A percentile compares a stretch with the other conserved stretches of the same genome.
Evolutionary conservation across 768 basidiomycete genomes (phyloP).

Genomic region (Plicaturopsis crispa): DNA sequence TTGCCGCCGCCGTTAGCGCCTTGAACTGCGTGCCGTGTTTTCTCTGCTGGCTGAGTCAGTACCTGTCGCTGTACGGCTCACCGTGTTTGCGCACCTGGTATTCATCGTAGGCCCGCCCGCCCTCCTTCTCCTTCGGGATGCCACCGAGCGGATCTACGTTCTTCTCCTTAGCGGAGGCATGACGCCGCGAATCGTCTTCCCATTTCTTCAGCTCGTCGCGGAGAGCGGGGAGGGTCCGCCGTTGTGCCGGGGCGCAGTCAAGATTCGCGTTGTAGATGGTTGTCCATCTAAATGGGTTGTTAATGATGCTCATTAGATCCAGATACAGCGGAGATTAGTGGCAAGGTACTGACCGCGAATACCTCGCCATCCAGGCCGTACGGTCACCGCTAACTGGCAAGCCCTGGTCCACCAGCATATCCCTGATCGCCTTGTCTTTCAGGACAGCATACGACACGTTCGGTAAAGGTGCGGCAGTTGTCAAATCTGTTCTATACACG

Average conservation of each 20-base stretch:
- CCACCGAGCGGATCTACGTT: conserved; percentile 25
- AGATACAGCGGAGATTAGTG: conserved; percentile 1
- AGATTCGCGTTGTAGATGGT: conserved; percentile 66
- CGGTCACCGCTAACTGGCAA: conserved; percentile 48
- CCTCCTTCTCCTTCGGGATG: conserved; percentile 28
- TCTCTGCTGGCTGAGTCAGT: conserved; percentile 13
- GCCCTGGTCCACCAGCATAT: conserved; percentile 43
- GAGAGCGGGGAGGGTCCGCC: conserved; percentile 40
- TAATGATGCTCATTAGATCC: neutral
- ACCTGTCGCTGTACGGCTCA: too few species aligned
- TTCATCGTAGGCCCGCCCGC: conserved; percentile 25
- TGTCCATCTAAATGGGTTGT: conserved; percentile 43
- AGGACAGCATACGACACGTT: conserved; percentile 59
- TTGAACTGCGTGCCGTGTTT: conserved; percentile 23
- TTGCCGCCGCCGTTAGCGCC: conserved; percentile 25
- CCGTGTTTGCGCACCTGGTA: too few species aligned
- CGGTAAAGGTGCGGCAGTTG: conserved; percentile 39
- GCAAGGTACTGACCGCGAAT: conserved; percentile 40
- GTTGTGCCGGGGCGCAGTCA: conserved; percentile 39
- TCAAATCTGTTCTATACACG: conserved; percentile 24
- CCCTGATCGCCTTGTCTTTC: conserved; percentile 53
- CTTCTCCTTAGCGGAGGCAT: too few species aligned
- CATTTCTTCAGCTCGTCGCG: conserved; percentile 46
- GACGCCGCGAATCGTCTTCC: too few species aligned
- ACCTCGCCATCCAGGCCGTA: conserved; percentile 42